Evolutionary conservation across 2,329 filamentous ascomycete genomes (phyloP), one percentile per base, ranked within the genome.

Genomic region (Exophiala aquamarina): DNA sequence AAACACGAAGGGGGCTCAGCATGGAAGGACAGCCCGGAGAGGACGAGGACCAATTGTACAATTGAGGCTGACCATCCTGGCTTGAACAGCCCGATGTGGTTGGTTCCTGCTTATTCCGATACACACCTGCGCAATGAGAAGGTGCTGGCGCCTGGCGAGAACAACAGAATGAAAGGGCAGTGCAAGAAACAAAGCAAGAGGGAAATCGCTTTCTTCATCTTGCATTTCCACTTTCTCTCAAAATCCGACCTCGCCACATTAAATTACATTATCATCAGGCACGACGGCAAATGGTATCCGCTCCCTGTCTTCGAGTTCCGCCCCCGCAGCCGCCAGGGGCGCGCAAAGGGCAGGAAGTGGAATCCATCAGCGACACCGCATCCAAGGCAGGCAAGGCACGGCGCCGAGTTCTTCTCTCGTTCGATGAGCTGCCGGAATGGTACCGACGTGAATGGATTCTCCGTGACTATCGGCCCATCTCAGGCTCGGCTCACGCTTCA

Each of bases 361-460:
- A 7, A 43, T 43, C 29, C 18, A 23, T 43, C 40, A 43, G 40
- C 40, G 29, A 35, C 28, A 34, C 29, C 40, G 18, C 29, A 43
- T 43, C 40, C 40, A 47, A 47, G 37, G 18, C 48, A 10, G 23
- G 19, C 20, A 51, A 49, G 44, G 48, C 44, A 51, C 44, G 38
- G 43, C 48, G 48, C 31, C 44, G 44, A 49, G 44, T 44, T 51
- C 49, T 52, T 49, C 46, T 52, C 34, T 49, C 49, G 26, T 52
- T 44, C 31, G 20, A 44, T 19, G 41, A 44, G 14, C 35, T 44
- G 31, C 31, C 41, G n/a, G 23, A 64, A 62, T n/a, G n/a, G n/a
- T n/a, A n/a, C n/a, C n/a, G n/a, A n/a, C n/a, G n/a, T n/a, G n/a
- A n/a, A n/a, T n/a, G n/a, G n/a, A n/a, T n/a, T n/a, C n/a, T n/a